Percentiles rank a stretch among this genome's conserved stretches.
Evolutionary conservation across 495 filamentous ascomycete species (phyloP).

Genomic region (Penicillium fimorum): DNA sequence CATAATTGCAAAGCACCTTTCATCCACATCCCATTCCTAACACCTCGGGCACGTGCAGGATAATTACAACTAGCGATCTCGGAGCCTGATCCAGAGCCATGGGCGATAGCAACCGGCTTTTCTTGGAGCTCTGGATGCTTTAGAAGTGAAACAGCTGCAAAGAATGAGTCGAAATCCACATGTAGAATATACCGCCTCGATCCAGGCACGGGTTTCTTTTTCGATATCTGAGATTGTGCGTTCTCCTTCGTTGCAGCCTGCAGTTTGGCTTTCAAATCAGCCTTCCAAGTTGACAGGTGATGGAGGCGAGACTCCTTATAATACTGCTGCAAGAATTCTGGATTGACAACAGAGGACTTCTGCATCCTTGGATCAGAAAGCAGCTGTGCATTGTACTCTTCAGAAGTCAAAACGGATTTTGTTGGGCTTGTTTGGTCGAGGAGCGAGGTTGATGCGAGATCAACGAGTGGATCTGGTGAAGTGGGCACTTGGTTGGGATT

Average conservation of each 20-base stretch:
- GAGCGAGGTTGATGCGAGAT: neutral
- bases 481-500: neutral
- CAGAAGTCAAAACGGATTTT: conserved; percentile 64
- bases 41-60: conserved; percentile 74
- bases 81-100: conserved; percentile 78
- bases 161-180: conserved; percentile 97
- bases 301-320: conserved; percentile 92
- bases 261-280: conserved; percentile 82
- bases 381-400: conserved; percentile 84
- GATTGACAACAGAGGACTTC: conserved; percentile 83
- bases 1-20: conserved; percentile 79
- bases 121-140: conserved; percentile 73
- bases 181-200: conserved; percentile 84
- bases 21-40: conserved; percentile 99
- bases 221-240: conserved; percentile 49
- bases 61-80: conserved; percentile 99
- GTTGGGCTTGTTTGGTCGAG: conserved; percentile 15
- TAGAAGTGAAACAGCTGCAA: conserved; percentile 83
- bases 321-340: conserved; percentile 89
- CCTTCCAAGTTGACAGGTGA: conserved; percentile 94
- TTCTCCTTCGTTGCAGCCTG: conserved; percentile 74
- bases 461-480: conserved; percentile 7
- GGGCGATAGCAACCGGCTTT: conserved; percentile 87
- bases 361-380: conserved; percentile 78
- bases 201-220: conserved; percentile 52